Evolutionary conservation across 495 filamentous ascomycete species (phyloP).

Genomic region (Echria macrotheca): DNA sequence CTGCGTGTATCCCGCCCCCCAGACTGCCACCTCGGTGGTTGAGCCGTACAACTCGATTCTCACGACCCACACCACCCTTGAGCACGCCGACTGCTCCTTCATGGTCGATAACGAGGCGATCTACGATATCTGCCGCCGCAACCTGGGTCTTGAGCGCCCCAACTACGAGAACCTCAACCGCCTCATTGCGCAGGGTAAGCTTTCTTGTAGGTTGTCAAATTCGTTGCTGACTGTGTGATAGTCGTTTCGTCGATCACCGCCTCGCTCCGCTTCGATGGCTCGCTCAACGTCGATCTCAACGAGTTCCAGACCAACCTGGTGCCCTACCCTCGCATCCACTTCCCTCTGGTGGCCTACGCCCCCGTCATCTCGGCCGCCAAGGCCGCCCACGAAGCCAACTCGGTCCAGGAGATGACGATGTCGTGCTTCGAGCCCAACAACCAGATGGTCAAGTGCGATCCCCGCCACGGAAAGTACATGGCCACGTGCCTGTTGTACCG

Average conservation of each 20-base stretch:
- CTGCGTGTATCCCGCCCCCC: conserved; percentile 95
- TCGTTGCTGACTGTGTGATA: conserved; percentile 28
- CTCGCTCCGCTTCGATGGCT: conserved; percentile 96
- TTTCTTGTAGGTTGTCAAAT: neutral
- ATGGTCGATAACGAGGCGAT: conserved; percentile 99
- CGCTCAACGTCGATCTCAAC: conserved; percentile 97
- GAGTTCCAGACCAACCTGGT: conserved; percentile 99
- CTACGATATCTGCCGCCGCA: conserved; percentile 98
- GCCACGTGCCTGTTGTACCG: conserved; percentile 97
- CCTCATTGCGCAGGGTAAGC: conserved; percentile 85
- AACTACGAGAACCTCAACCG: conserved; percentile 98
- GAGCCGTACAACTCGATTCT: conserved; percentile 99
- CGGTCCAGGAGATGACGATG: conserved; percentile 81
- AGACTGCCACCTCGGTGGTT: conserved; percentile 93
- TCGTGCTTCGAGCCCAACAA: conserved; percentile 76
- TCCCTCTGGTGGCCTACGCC: conserved; percentile 93
- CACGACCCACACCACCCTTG: conserved; percentile 96
- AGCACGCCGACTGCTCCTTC: conserved; percentile 99
- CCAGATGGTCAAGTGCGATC: conserved; percentile 99
- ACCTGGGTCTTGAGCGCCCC: conserved; percentile 92
- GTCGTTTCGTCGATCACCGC: conserved; percentile 98
- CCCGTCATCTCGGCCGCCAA: conserved; percentile 91
- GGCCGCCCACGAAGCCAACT: conserved; percentile 92
- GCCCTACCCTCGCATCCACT: conserved; percentile 98
- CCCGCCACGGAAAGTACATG: conserved; percentile 99